Percentiles rank a stretch among this genome's conserved stretches.
phyloP scores from a whole-genome alignment of 2,329 filamentous ascomycete species.

The Nectriaceae sp. region DNA sequence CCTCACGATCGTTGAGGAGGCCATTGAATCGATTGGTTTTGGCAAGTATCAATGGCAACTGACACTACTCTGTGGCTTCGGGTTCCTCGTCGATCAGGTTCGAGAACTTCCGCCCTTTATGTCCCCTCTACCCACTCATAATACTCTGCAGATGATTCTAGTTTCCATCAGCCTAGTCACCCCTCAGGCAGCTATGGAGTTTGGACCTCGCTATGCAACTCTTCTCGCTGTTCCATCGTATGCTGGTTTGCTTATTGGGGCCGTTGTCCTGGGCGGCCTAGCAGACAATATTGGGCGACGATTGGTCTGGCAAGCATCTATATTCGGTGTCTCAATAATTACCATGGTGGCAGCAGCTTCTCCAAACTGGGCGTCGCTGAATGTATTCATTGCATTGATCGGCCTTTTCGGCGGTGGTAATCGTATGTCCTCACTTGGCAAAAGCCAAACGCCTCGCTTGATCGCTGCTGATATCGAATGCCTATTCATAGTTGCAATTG shows the following conservation, averaged over 20 bases:
- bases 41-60: slow-evolving; percentile 22
- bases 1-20: slow-evolving; percentile 11
- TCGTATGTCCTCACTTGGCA: slow-evolving; percentile 8
- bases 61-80: slow-evolving; percentile 20
- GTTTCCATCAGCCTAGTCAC: slow-evolving; percentile 21
- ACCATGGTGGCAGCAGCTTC: slow-evolving; percentile 13
- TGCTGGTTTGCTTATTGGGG: slow-evolving; percentile 17
- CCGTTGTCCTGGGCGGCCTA: slow-evolving; percentile 11
- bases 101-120: not conserved
- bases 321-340: slow-evolving; percentile 18
- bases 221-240: slow-evolving; percentile 13
- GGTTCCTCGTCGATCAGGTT: slow-evolving; percentile 23
- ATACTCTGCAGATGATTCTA: slow-evolving; percentile 14
- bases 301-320: slow-evolving; percentile 19
- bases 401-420: slow-evolving; percentile 22
- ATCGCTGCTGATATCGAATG: no score
- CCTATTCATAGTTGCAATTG: slow-evolving; percentile 20
- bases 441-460: no score
- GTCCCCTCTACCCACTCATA: not conserved
- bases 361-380: slow-evolving; percentile 19
- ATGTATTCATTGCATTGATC: slow-evolving; percentile 12
- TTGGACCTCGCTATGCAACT: slow-evolving; percentile 17
- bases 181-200: slow-evolving; percentile 21
- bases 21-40: slow-evolving; percentile 20
- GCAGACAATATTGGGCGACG: slow-evolving; percentile 20